Percentiles rank a stretch among this genome's conserved stretches.
phyloP scores from a whole-genome alignment of 306 rosid genomes.

The Mimosa bimucronata region DNA sequence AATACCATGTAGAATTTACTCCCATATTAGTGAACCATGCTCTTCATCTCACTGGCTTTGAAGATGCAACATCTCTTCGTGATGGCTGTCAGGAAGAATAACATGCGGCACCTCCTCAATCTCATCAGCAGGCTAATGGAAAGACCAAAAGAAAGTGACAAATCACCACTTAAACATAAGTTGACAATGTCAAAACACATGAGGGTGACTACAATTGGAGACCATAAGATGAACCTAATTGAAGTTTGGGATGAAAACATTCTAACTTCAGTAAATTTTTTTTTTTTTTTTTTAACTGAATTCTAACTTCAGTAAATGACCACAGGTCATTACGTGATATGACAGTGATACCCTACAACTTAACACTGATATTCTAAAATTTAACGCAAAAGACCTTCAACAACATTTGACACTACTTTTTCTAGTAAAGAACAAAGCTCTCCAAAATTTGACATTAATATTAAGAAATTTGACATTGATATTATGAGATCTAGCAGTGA shows the following conservation, averaged over 20 bases:
- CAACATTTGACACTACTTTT: background rate
- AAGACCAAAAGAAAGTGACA: constrained; percentile 18
- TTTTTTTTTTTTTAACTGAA: too few relatives aligned
- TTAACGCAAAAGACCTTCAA: background rate
- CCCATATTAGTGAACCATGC: background rate
- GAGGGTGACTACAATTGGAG: background rate
- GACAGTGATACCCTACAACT: background rate
- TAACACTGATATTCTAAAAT: background rate
- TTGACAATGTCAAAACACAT: background rate
- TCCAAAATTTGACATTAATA: background rate
- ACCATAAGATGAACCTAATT: background rate
- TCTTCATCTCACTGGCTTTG: constrained; percentile 16
- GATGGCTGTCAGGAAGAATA: constrained; percentile 42
- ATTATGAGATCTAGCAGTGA: background rate
- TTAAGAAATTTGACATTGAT: too few relatives aligned
- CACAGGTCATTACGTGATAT: background rate
- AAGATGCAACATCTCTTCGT: constrained; percentile 34
- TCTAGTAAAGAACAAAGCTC: background rate
- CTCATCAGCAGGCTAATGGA: constrained; percentile 64
- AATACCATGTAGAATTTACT: background rate
- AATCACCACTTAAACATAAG: background rate
- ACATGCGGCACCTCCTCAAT: constrained; percentile 69
- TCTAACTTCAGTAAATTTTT: too few relatives aligned
- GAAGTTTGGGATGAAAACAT: background rate
- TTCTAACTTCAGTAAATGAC: background rate